Evolutionary conservation across 2,329 filamentous ascomycete genomes (phyloP).

Genomic region (Ilyonectria mors-panacis): DNA sequence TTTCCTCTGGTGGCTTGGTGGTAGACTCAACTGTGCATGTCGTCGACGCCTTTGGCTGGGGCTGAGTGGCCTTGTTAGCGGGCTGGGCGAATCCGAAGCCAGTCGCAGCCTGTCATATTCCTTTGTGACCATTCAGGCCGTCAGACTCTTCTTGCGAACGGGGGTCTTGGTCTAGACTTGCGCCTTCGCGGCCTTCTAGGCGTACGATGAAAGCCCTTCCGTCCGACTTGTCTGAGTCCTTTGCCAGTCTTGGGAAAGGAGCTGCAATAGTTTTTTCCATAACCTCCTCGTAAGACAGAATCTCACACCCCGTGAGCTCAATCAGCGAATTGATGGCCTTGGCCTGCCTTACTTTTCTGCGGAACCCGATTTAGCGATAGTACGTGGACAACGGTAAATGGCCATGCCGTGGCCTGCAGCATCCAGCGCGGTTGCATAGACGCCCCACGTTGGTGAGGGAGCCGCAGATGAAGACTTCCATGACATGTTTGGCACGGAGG

Average conservation of each 20-base stretch:
- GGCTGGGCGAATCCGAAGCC: conserved; percentile 44
- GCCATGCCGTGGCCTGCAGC: conserved; percentile 88
- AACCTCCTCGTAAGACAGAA: conserved; percentile 73
- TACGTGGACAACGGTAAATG: conserved; percentile 89
- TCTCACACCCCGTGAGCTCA: conserved; percentile 81
- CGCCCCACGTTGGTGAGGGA: conserved; percentile 88
- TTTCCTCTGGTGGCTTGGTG: conserved; percentile 22
- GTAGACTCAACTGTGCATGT: conserved; percentile 38
- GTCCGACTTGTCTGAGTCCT: conserved; percentile 17
- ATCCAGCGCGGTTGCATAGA: conserved; percentile 93
- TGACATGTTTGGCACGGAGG: conserved; percentile 89
- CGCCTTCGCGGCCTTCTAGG: conserved; percentile 28
- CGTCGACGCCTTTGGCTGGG: conserved; percentile 39
- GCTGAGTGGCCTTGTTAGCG: conserved; percentile 34
- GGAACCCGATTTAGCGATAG: no score
- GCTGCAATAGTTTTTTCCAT: conserved; percentile 55
- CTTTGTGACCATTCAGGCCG: conserved; percentile 51
- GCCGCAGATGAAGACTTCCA: conserved; percentile 91
- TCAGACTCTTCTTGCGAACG: conserved; percentile 43
- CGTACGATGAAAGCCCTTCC: conserved; percentile 25
- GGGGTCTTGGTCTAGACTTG: conserved; percentile 26
- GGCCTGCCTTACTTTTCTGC: conserved; percentile 77
- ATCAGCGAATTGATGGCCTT: conserved; percentile 79
- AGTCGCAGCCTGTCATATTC: conserved; percentile 52
- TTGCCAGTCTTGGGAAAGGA: conserved; percentile 31